Conservation (phyloP, 2,329 filamentous ascomycete genomes). For the Gremmenia infestans region DNA sequence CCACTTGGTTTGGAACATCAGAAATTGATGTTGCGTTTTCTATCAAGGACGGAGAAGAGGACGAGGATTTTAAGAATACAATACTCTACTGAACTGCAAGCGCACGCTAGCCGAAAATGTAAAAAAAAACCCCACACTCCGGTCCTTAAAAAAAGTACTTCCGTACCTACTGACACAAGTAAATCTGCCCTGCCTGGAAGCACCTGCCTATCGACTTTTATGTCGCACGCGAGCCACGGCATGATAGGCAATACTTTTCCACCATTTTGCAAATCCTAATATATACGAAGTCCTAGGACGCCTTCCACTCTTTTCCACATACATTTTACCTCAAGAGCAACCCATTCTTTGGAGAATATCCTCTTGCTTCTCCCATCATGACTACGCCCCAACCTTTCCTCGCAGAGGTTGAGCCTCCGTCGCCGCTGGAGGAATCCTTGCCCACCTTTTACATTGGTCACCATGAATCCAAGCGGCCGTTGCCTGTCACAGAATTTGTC, state of each 20-base stretch:
- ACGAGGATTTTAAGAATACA: too few species aligned
- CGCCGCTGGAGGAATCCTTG: constrained; percentile 26
- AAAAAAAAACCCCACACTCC: too few species aligned
- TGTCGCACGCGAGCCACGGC: not conserved
- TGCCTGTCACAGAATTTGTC: constrained; percentile 58
- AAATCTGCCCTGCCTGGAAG: not conserved
- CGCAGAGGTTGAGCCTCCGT: constrained; percentile 17
- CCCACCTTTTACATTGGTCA: constrained; percentile 66
- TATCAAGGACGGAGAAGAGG: too few species aligned
- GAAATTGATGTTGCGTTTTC: too few species aligned
- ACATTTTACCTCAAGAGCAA: not conserved
- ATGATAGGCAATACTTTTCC: not conserved
- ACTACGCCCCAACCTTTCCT: not conserved
- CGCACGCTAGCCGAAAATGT: too few species aligned
- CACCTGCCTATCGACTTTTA: not conserved
- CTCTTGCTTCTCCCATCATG: not conserved
- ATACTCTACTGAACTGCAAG: too few species aligned
- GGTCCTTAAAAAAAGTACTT: too few species aligned
- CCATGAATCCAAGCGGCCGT: constrained; percentile 60
- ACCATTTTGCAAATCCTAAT: not conserved
- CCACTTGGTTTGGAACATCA: too few species aligned
- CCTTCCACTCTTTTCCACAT: not conserved
- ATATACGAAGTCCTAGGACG: not conserved
- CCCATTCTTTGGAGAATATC: not conserved
- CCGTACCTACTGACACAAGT: too few species aligned